Evolutionary conservation across 164 flowering plant species (phyloP).

Genomic region (Berberis thunbergii): DNA sequence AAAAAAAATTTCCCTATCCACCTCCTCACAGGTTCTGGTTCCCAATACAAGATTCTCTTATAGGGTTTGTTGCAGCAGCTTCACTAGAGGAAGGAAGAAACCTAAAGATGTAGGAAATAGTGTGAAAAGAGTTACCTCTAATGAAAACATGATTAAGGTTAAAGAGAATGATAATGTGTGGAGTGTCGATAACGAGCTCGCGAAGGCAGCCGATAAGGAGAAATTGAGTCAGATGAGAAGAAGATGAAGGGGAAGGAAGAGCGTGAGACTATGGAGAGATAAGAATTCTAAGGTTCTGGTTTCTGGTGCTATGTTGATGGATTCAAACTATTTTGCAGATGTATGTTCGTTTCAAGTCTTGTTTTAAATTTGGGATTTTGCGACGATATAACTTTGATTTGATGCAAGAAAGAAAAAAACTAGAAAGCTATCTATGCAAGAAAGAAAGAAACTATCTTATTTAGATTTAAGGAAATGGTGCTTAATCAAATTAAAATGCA

Average conservation of each 20-base stretch:
- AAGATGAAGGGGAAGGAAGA: constrained; percentile 24
- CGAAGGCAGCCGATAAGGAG: constrained; percentile 19
- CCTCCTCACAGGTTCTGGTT: constrained; percentile 1
- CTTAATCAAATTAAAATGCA: background rate
- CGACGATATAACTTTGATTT: background rate
- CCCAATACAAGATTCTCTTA: background rate
- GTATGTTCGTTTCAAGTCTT: constrained; percentile 39
- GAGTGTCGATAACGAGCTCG: constrained; percentile 82
- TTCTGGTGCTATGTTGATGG: constrained; percentile 76
- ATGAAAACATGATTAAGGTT: constrained; percentile 15
- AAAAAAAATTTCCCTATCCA: too few relatives aligned
- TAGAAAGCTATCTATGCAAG: too few relatives aligned
- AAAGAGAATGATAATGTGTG: constrained; percentile 73
- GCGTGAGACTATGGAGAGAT: constrained; percentile 19
- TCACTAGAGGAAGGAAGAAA: constrained; percentile 12
- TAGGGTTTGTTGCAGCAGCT: constrained; percentile 20
- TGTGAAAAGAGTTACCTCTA: constrained; percentile 8
- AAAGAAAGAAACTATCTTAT: background rate
- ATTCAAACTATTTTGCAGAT: constrained; percentile 84
- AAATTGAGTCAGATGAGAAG: constrained; percentile 17
- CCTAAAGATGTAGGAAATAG: constrained; percentile 10
- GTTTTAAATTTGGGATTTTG: background rate
- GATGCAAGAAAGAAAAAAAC: too few relatives aligned
- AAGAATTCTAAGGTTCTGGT: constrained; percentile 39
- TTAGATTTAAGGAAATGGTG: background rate